These are phyloP conservation scores for Dactylis glomerata DNA, from an alignment of 176 grass and related monocot genomes.

Conservation along the genomic window DNA sequence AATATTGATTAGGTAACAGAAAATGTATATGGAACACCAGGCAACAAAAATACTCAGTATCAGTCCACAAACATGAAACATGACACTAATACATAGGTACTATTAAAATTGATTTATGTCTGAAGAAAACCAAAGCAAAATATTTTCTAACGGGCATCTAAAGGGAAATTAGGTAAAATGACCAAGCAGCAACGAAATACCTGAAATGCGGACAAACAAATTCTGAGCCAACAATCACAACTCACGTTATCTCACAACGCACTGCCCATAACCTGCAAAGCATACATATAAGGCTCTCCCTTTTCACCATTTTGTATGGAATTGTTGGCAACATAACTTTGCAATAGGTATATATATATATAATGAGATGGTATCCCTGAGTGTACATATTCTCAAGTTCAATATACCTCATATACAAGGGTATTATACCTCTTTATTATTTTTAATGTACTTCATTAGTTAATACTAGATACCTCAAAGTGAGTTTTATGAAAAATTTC, in stretches of 20 bases:
- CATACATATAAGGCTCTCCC: neutral
- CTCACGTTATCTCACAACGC: neutral
- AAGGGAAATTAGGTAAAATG: neutral
- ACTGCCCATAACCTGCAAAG: neutral
- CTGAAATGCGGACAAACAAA: neutral
- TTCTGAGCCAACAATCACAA: neutral
- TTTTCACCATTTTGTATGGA: neutral
- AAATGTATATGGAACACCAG: neutral
- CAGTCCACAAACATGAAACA: neutral
- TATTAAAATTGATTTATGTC: neutral
- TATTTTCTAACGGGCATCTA: neutral
- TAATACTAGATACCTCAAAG: too few relatives aligned
- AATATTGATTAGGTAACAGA: slow-evolving; percentile 8
- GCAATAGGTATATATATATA: neutral
- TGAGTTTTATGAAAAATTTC: too few relatives aligned
- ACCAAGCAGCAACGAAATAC: neutral
- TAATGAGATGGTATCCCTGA: too few relatives aligned
- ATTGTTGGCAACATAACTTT: neutral
- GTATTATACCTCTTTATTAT: too few relatives aligned
- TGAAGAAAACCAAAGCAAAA: neutral
- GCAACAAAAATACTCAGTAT: neutral
- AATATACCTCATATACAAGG: too few relatives aligned
- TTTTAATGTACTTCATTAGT: too few relatives aligned
- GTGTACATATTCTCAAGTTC: too few relatives aligned
- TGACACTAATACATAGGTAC: neutral